Evolutionary conservation across 2,329 filamentous ascomycete genomes (phyloP).

Genomic region (Uncinocarpus reesii): DNA sequence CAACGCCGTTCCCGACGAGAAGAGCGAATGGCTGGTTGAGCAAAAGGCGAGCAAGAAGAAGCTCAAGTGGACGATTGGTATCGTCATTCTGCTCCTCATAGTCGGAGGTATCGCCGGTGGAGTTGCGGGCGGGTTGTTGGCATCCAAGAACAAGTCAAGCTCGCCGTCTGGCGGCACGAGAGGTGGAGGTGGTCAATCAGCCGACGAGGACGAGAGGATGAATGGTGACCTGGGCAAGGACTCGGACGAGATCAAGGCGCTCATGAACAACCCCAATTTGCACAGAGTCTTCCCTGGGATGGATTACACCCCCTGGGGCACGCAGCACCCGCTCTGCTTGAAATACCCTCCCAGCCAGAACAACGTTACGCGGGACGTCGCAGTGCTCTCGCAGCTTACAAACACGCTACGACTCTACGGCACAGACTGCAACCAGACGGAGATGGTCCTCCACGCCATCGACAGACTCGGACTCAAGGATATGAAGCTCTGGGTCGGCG

Average conservation of each 20-base stretch:
- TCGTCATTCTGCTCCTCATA: constrained; percentile 54
- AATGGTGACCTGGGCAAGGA: constrained; percentile 65
- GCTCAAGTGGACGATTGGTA: constrained; percentile 59
- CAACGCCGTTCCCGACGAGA: constrained; percentile 50
- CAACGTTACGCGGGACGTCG: constrained; percentile 84
- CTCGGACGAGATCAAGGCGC: constrained; percentile 65
- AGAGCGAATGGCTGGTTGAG: constrained; percentile 53
- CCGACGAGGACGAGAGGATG: constrained; percentile 47
- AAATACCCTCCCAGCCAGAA: constrained; percentile 74
- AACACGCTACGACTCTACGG: constrained; percentile 83
- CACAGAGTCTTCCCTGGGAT: constrained; percentile 93
- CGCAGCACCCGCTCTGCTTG: constrained; percentile 78
- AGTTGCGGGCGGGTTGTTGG: constrained; percentile 60
- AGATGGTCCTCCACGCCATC: constrained; percentile 82
- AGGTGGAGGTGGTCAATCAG: constrained; percentile 39
- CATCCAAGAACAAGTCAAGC: constrained; percentile 35
- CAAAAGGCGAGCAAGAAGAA: constrained; percentile 55
- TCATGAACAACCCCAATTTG: constrained; percentile 69
- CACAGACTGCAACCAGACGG: constrained; percentile 93
- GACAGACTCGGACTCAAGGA: constrained; percentile 58
- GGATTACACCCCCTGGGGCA: constrained; percentile 86
- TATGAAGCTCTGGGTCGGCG: constrained; percentile 87
- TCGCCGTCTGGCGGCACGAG: constrained; percentile 16
- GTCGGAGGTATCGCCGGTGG: constrained; percentile 63
- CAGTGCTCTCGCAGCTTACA: constrained; percentile 79